These are phyloP conservation scores for Fraxinus sp. DNA, from an alignment of 305 asterid genomes.

Conservation along the genomic window DNA sequence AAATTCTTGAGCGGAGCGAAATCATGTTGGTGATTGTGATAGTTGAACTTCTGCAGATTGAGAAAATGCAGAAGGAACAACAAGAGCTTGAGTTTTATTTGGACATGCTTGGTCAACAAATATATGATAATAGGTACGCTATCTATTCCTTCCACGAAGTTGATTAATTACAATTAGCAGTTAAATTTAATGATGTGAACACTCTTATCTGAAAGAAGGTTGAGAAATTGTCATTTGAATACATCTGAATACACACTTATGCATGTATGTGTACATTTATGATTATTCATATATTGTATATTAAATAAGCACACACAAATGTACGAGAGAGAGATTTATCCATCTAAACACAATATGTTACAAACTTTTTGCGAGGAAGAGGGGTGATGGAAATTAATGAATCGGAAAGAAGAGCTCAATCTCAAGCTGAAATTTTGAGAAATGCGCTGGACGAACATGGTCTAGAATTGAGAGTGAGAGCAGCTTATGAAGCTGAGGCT, in stretches of 20 bases:
- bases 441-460: slow-evolving; percentile 82
- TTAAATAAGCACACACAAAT: background rate
- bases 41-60: slow-evolving; percentile 54
- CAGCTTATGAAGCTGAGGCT: slow-evolving; percentile 94
- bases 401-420: slow-evolving; percentile 76
- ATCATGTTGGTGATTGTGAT: slow-evolving; percentile 24
- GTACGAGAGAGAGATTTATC: slow-evolving; percentile 1
- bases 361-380: slow-evolving; percentile 42
- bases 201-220: background rate
- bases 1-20: background rate
- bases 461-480: slow-evolving; percentile 84
- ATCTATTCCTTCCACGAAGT: slow-evolving; percentile 3
- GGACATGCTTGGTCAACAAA: slow-evolving; percentile 86
- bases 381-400: slow-evolving; percentile 68
- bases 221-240: slow-evolving; percentile 3
- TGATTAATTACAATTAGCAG: slow-evolving; percentile 9
- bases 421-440: slow-evolving; percentile 72
- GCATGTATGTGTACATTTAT: slow-evolving; percentile 10
- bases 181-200: background rate
- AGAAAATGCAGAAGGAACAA: slow-evolving; percentile 76
- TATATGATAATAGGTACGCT: slow-evolving; percentile 72
- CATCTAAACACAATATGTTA: slow-evolving; percentile 20
- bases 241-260: background rate
- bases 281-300: background rate
- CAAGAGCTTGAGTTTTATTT: slow-evolving; percentile 68